These are phyloP conservation scores for Pseudocercospora vitis DNA, from an alignment of 2,329 filamentous ascomycete genomes.

Conservation along the genomic window DNA sequence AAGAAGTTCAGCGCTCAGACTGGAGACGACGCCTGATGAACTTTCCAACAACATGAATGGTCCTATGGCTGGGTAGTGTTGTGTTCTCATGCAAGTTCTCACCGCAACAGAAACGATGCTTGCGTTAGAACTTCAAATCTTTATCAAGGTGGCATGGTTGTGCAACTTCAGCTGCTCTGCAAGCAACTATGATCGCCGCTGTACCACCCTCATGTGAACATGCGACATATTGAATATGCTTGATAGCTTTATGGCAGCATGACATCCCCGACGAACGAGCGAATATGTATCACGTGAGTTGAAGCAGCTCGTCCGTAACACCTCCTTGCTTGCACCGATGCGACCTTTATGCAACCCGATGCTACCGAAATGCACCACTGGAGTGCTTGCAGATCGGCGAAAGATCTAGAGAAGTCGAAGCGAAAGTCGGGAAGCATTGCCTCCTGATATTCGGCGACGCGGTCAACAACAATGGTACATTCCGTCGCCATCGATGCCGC, in stretches of 20 bases:
- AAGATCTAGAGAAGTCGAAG: conserved; percentile 12
- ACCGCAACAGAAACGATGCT: too few relatives aligned
- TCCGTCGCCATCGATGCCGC: conserved; percentile 27
- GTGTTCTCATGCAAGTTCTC: too few relatives aligned
- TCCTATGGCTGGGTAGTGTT: neutral
- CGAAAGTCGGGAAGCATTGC: conserved; percentile 15
- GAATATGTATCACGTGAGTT: neutral
- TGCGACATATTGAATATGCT: neutral
- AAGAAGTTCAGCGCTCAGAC: conserved; percentile 69
- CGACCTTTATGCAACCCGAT: conserved; percentile 27
- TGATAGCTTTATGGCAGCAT: neutral
- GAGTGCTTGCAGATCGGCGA: conserved; percentile 21
- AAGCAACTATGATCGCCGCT: neutral
- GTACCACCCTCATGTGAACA: conserved; percentile 1
- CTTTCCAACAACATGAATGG: neutral
- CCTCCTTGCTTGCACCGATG: conserved; percentile 28
- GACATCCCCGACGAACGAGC: neutral
- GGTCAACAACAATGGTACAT: conserved; percentile 32
- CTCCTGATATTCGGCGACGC: conserved; percentile 17
- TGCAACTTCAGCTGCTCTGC: neutral
- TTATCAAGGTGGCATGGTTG: neutral
- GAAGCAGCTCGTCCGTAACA: neutral
- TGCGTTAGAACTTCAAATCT: too few relatives aligned
- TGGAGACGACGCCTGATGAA: conserved; percentile 28
- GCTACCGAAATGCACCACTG: conserved; percentile 21